Evolutionary conservation across 1,284 basidiomycete genomes (phyloP).

Genomic region (Stereum hirsutum): DNA sequence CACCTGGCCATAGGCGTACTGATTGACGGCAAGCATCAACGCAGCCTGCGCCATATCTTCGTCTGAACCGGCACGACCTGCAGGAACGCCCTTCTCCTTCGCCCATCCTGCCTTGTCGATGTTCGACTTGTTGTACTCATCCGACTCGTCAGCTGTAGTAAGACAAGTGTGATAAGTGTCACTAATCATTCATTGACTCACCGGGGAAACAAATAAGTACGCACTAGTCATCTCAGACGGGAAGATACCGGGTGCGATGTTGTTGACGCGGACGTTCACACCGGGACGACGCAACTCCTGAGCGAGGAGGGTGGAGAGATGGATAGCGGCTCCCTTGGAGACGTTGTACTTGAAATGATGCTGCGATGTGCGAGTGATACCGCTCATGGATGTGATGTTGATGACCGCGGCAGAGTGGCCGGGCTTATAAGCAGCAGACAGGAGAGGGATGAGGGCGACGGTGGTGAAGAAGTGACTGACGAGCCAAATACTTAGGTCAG

Average conservation of each 20-base stretch:
- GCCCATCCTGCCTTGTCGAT: constrained; percentile 20
- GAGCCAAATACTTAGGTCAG: no score
- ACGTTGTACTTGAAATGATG: constrained; percentile 29
- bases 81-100: constrained; percentile 26
- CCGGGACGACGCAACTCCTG: constrained; percentile 25
- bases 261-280: constrained; percentile 27
- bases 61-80: constrained; percentile 25
- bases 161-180: no score
- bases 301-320: constrained; percentile 26
- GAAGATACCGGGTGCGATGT: constrained; percentile 28
- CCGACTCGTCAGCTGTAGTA: constrained; percentile 19
- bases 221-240: constrained; percentile 28
- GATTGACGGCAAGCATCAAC: constrained; percentile 23
- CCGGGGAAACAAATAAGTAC: constrained; percentile 5
- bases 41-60: constrained; percentile 28
- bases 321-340: constrained; percentile 28
- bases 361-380: constrained; percentile 26
- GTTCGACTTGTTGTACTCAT: constrained; percentile 25
- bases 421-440: constrained; percentile 18
- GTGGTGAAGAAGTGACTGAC: constrained; percentile 25
- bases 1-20: constrained; percentile 28
- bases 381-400: constrained; percentile 28
- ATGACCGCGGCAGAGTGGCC: constrained; percentile 23
- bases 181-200: not conserved
- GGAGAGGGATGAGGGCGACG: constrained; percentile 28